These are phyloP conservation scores for Triticum timopheevii DNA, from an alignment of 176 grass and related monocot species.

Conservation along the genomic window DNA sequence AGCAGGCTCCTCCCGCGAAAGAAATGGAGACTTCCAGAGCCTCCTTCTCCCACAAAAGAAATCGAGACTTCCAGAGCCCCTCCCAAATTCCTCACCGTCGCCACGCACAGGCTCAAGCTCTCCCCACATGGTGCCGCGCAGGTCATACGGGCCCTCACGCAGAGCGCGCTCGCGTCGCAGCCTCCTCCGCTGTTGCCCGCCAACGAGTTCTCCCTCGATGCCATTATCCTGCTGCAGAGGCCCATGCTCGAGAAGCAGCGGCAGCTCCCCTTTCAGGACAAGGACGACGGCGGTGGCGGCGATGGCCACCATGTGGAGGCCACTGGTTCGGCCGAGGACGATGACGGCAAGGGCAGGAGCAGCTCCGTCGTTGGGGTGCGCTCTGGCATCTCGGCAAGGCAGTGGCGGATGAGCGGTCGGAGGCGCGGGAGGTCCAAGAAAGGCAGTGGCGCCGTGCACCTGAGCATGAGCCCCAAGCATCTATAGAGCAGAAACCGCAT, in stretches of 20 bases:
- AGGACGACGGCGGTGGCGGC: slow-evolving; percentile 13
- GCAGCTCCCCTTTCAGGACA: slow-evolving; percentile 71
- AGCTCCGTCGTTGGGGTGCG: too few species aligned
- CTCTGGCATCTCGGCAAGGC: slow-evolving; percentile 58
- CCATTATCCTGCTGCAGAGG: slow-evolving; percentile 72
- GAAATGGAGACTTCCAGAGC: too few species aligned
- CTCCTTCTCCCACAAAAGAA: too few species aligned
- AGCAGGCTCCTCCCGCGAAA: too few species aligned
- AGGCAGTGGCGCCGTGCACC: neutral
- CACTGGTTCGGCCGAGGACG: neutral
- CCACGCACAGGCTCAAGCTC: slow-evolving; percentile 39
- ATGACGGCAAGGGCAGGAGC: neutral
- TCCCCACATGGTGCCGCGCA: slow-evolving; percentile 51
- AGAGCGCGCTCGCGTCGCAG: slow-evolving; percentile 40
- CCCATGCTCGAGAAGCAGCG: slow-evolving; percentile 98
- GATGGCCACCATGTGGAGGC: neutral
- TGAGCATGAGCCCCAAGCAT: slow-evolving; percentile 70
- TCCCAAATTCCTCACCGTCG: slow-evolving; percentile 32
- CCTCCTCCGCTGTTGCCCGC: neutral
- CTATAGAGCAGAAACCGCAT: slow-evolving; percentile 58
- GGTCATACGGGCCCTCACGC: slow-evolving; percentile 70
- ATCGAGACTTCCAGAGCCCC: too few species aligned
- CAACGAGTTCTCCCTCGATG: slow-evolving; percentile 62
- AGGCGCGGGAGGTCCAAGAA: slow-evolving; percentile 36
- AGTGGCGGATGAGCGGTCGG: slow-evolving; percentile 61